Evolutionary conservation across 1,139 yeast genomes (phyloP).

Genomic region (Ogataea hybrid): DNA sequence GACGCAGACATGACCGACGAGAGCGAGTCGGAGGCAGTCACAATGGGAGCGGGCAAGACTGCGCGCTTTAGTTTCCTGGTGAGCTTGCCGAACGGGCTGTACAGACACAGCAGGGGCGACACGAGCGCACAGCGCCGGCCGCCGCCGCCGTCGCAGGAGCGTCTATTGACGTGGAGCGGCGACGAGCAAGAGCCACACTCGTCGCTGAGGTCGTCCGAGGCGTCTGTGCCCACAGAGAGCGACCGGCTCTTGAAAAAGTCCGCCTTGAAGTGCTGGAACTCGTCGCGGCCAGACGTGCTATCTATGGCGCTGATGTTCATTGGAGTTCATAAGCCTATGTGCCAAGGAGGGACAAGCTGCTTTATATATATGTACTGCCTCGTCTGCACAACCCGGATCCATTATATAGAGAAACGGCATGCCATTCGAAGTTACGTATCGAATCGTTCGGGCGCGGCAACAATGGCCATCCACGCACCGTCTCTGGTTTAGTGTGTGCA

Average conservation of each 20-base stretch:
- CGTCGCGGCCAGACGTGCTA: constrained; percentile 2
- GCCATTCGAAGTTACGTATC: constrained; percentile 3
- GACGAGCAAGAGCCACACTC: constrained; percentile 10
- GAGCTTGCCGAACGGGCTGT: constrained; percentile 13
- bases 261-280: constrained; percentile 18
- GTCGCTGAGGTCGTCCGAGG: constrained; percentile 4
- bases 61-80: constrained; percentile 12
- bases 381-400: background rate
- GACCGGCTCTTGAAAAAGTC: constrained; percentile 19
- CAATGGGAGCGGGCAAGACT: constrained; percentile 5
- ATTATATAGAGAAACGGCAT: background rate
- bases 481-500: background rate
- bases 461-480: background rate
- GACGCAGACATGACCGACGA: constrained; percentile 7
- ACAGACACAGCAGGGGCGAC: constrained; percentile 4
- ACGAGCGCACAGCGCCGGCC: background rate
- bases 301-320: constrained; percentile 12
- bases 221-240: constrained; percentile 11
- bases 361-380: constrained; percentile 1
- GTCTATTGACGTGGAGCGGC: constrained; percentile 8
- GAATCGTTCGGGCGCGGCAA: background rate
- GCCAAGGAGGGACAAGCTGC: constrained; percentile 1
- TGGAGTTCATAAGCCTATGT: constrained; percentile 1
- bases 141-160: constrained; percentile 7
- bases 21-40: constrained; percentile 11